Base-by-base conservation (phyloP, 208 protist genomes). In the Vickermania spadyakhi region DNA sequence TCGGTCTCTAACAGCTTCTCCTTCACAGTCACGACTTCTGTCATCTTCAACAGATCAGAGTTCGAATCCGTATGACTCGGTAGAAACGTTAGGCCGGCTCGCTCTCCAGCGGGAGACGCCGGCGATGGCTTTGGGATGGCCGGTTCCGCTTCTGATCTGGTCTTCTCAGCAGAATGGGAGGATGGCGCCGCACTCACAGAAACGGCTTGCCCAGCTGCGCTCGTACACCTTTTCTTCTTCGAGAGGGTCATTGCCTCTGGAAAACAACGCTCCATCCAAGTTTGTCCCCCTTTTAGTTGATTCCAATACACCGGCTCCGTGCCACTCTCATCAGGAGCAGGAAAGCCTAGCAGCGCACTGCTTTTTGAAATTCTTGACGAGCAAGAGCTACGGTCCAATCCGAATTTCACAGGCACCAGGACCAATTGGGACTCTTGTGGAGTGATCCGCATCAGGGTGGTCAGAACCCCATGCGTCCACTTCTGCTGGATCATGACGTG, bases 391-490 rank as follows among this genome's bases (percentile, higher is more conserved):
- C 18, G 11, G 7, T 45, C 36, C 11, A n/a, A 7, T 45, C 18
- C 11, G 11, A n/a, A 18, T n/a, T 45, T 18, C 11, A 18, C 36
- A n/a, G 36, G 36, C 7, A 45, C 36, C 7, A 45, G 36, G 18
- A 45, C 36, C 11, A 45, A 18, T 18, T 18, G 36, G 7, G 36
- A 18, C 36, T 45, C 11, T n/a, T 7, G 11, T 18, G 7, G 11
- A 7, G 7, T 45, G 36, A 45, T 45, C 7, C 36, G 11, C 36
- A 18, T 18, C 36, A 45, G 11, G 5, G 76, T 73, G 18, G 86
- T 89, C n/a, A 90, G 68, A 21, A 93, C 86, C 1, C 73, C 79
- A 3, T 31, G 42, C 2, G 31, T 25, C 70, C 72, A 86, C 18
- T 68, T 62, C 2, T 62, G 68, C 23, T 58, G 51, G 31, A 71